phyloP scores from a whole-genome alignment of 2,329 filamentous ascomycete species.

The Apiospora pterosperma region DNA sequence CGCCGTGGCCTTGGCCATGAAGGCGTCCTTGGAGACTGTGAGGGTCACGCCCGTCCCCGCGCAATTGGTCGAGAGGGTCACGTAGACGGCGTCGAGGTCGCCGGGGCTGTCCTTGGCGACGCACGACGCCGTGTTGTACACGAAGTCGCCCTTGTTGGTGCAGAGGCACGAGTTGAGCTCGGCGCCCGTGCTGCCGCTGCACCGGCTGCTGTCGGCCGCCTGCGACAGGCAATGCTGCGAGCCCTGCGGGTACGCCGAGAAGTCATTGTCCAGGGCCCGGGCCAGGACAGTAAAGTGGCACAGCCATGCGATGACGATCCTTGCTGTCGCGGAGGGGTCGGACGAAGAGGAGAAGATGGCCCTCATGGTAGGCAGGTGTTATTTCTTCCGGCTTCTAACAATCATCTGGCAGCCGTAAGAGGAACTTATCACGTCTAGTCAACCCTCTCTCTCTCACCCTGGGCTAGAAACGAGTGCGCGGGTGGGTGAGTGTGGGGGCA shows the following conservation, averaged over 20 bases:
- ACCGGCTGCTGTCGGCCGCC: slow-evolving; percentile 36
- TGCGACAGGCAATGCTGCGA: slow-evolving; percentile 41
- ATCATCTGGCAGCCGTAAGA: not conserved
- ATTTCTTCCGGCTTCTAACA: not conserved
- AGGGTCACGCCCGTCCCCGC: slow-evolving; percentile 40
- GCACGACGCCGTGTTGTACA: slow-evolving; percentile 44
- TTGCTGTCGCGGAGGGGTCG: not conserved
- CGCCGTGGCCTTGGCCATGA: slow-evolving; percentile 30
- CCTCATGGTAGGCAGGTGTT: not conserved
- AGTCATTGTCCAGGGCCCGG: slow-evolving; percentile 34
- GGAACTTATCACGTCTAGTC: not conserved
- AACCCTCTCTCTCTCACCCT: not conserved
- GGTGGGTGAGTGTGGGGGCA: not conserved
- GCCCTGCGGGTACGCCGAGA: slow-evolving; percentile 37
- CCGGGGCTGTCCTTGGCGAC: slow-evolving; percentile 32
- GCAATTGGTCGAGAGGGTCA: slow-evolving; percentile 41
- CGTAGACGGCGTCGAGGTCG: slow-evolving; percentile 41
- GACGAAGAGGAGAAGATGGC: not conserved
- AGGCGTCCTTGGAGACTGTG: slow-evolving; percentile 37
- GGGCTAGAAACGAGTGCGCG: not conserved
- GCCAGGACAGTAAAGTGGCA: slow-evolving; percentile 16
- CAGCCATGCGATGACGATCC: slow-evolving; percentile 24
- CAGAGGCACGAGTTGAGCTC: slow-evolving; percentile 49
- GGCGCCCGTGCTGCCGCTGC: slow-evolving; percentile 34
- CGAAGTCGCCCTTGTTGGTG: slow-evolving; percentile 44